phyloP scores from a whole-genome alignment of 2,329 filamentous ascomycete species.

The Cadophora sp. region DNA sequence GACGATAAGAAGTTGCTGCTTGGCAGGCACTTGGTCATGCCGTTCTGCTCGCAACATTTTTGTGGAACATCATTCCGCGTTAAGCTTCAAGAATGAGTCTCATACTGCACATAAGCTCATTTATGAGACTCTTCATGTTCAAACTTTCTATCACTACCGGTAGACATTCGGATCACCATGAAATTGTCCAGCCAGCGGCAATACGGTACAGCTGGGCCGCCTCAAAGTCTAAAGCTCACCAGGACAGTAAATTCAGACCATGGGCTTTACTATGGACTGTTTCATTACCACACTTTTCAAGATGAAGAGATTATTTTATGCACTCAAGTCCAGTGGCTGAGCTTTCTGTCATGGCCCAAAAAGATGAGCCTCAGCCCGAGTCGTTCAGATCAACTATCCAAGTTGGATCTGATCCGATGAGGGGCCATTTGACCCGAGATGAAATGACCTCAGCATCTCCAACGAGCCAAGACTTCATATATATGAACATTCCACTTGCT shows the following conservation, averaged over 20 bases:
- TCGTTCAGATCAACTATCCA: not conserved
- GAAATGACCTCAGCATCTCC: constrained; percentile 6
- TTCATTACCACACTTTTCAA: not conserved
- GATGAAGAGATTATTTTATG: not conserved
- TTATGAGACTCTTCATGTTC: not conserved
- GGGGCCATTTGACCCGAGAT: not conserved
- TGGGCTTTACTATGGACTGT: not conserved
- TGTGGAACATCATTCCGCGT: not conserved
- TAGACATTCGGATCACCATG: not conserved
- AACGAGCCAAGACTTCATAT: constrained; percentile 11
- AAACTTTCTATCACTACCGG: constrained; percentile 2
- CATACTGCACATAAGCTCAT: not conserved
- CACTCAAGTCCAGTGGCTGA: not conserved
- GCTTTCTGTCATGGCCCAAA: not conserved
- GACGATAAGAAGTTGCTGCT: constrained; percentile 1
- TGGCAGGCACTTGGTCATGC: not conserved
- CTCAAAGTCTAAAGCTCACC: too few relatives aligned
- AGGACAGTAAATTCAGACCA: too few relatives aligned
- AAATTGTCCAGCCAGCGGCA: not conserved
- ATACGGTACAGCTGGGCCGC: too few relatives aligned
- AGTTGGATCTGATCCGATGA: too few relatives aligned
- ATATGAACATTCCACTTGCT: not conserved
- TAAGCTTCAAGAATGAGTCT: not conserved
- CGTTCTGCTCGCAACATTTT: not conserved
- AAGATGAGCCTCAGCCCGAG: not conserved